A percentile compares a stretch with the other conserved stretches of the same genome.
phyloP scores from a whole-genome alignment of 768 basidiomycete species.

The Trametopsis cervina region DNA sequence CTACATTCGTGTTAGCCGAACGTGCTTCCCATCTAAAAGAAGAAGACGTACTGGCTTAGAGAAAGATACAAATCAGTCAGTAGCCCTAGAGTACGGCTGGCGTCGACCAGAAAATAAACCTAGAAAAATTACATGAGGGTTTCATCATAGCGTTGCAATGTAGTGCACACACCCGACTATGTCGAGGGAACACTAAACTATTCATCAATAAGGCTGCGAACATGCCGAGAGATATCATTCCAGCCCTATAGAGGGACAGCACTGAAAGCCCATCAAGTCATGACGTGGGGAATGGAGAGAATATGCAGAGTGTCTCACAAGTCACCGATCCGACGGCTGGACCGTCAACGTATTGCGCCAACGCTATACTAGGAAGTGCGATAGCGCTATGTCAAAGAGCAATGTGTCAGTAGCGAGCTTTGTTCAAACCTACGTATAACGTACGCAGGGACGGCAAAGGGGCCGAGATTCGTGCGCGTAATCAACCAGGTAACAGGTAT shows the following conservation, averaged over 20 bases:
- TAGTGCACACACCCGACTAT: conserved; percentile 31
- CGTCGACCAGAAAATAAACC: conserved; percentile 30
- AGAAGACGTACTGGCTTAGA: conserved; percentile 31
- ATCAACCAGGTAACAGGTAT: conserved; percentile 40
- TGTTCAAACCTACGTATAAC: conserved; percentile 7
- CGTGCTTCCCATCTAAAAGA: neutral
- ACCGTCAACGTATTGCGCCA: conserved; percentile 21
- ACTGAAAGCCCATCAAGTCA: no score
- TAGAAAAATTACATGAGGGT: conserved; percentile 25
- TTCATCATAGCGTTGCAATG: neutral
- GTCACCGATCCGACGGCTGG: conserved; percentile 23
- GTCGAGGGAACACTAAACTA: conserved; percentile 38
- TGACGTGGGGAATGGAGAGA: neutral
- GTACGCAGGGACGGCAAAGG: conserved; percentile 39
- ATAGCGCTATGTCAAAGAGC: no score
- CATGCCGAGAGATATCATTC: conserved; percentile 39
- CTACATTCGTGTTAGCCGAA: conserved; percentile 16
- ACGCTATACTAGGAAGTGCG: conserved; percentile 38
- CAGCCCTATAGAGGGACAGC: conserved; percentile 32
- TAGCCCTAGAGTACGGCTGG: conserved; percentile 31
- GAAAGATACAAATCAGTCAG: conserved; percentile 38
- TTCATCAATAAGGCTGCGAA: conserved; percentile 38
- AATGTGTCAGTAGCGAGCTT: conserved; percentile 26
- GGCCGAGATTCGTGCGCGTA: conserved; percentile 30
- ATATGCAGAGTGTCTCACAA: conserved; percentile 17